A percentile compares a stretch with the other conserved stretches of the same genome.
These are phyloP conservation scores for Sphaceloma murrayae DNA, from an alignment of 2,329 filamentous ascomycete genomes.

Conservation along the genomic window DNA sequence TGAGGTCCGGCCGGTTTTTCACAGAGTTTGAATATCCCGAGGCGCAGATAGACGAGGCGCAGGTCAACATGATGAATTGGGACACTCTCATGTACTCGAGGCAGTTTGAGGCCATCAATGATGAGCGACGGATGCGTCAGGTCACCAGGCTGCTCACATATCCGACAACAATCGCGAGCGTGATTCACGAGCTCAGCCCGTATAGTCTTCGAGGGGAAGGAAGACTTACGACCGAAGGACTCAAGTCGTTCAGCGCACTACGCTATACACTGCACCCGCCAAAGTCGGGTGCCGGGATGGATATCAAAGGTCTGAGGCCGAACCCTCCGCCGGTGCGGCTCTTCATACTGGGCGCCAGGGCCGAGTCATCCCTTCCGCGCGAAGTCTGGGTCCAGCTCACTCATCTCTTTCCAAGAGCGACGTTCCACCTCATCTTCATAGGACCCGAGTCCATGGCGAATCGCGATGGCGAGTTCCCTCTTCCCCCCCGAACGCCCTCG, in stretches of 20 bases:
- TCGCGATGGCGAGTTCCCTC: conserved; percentile 82
- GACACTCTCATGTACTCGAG: conserved; percentile 92
- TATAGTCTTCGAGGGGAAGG: conserved; percentile 70
- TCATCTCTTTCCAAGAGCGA: conserved; percentile 88
- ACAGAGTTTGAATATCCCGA: conserved; percentile 88
- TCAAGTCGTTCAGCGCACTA: conserved; percentile 88
- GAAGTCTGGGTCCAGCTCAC: conserved; percentile 89
- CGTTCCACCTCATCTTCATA: conserved; percentile 86
- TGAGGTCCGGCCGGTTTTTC: conserved; percentile 83
- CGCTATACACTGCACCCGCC: conserved; percentile 91
- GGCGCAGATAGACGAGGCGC: conserved; percentile 79
- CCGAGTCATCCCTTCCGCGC: conserved; percentile 91
- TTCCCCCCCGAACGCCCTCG: conserved; percentile 69
- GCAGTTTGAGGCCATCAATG: conserved; percentile 82
- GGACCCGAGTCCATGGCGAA: conserved; percentile 94
- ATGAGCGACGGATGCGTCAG: conserved; percentile 83
- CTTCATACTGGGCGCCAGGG: conserved; percentile 87
- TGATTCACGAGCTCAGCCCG: conserved; percentile 88
- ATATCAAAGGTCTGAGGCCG: conserved; percentile 69
- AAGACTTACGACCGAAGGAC: conserved; percentile 72
- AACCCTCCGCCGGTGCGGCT: conserved; percentile 81
- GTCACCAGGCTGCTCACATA: conserved; percentile 90
- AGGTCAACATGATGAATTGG: conserved; percentile 98
- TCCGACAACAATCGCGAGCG: conserved; percentile 79
- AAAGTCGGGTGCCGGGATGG: conserved; percentile 60